These are phyloP conservation scores for Rosa persica DNA, from an alignment of 306 rosid genomes.

Conservation along the genomic window DNA sequence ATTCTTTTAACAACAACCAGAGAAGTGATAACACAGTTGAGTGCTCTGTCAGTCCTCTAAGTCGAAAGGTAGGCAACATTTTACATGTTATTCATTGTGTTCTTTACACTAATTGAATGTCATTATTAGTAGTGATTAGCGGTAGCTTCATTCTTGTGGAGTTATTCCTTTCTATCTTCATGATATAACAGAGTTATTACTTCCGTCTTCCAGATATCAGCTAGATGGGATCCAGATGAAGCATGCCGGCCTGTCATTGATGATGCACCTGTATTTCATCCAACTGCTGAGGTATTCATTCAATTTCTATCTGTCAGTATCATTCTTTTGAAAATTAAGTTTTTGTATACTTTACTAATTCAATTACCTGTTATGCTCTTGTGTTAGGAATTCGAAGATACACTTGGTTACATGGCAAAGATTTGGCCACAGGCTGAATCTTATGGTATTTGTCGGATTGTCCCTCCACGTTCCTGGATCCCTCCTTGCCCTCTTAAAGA, in stretches of 20 bases:
- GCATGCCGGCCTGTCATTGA: conserved; percentile 73
- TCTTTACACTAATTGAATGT: background rate
- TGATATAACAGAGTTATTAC: conserved; percentile 10
- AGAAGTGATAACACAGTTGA: conserved; percentile 36
- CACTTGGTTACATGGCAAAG: conserved; percentile 81
- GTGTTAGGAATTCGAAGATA: conserved; percentile 76
- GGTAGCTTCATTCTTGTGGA: background rate
- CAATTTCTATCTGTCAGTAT: background rate
- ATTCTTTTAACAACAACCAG: conserved; percentile 36
- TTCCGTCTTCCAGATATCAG: conserved; percentile 54
- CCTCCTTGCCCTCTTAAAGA: conserved; percentile 95
- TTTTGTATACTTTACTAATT: conserved; percentile 11
- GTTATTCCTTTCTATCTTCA: background rate
- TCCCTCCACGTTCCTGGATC: conserved; percentile 84
- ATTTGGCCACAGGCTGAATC: conserved; percentile 75
- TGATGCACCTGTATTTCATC: conserved; percentile 89
- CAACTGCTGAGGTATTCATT: conserved; percentile 63
- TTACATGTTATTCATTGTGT: background rate
- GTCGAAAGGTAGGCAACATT: conserved; percentile 39
- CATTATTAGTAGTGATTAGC: background rate
- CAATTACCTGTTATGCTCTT: background rate
- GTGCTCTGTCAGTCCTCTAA: conserved; percentile 39
- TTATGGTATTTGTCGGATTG: conserved; percentile 92
- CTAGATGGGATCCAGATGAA: conserved; percentile 76
- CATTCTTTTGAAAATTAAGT: background rate